Conservation (phyloP, 2,329 filamentous ascomycete species). For the Fusarium cyanostomum region DNA sequence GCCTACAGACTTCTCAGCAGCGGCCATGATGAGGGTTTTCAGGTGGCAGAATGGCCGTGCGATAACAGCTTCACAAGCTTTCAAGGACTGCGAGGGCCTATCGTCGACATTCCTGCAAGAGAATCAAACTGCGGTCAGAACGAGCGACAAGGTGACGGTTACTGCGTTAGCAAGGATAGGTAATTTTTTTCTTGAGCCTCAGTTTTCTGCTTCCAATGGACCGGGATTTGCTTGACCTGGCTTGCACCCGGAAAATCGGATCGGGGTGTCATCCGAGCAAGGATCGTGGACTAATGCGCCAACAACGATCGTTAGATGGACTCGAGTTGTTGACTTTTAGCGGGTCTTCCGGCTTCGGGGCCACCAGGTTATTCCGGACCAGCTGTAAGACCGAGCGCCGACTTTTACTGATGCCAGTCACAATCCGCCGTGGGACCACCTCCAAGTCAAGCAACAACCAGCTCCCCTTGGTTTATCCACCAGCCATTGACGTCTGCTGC, state of each 20-base stretch:
- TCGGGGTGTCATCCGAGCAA: constrained; percentile 24
- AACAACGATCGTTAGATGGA: constrained; percentile 17
- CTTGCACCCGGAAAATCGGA: constrained; percentile 24
- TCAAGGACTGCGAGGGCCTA: background rate
- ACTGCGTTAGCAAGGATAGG: background rate
- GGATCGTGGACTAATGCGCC: constrained; percentile 24
- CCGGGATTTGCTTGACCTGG: constrained; percentile 1
- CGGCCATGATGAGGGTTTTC: constrained; percentile 31
- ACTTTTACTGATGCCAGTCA: constrained; percentile 13
- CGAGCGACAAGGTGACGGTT: background rate
- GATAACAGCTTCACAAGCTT: constrained; percentile 1
- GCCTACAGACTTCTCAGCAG: constrained; percentile 26
- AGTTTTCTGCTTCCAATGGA: constrained; percentile 10
- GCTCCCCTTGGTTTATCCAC: background rate
- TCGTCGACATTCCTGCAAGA: constrained; percentile 10
- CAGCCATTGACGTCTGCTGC: constrained; percentile 21
- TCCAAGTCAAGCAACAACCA: background rate
- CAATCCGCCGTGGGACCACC: constrained; percentile 5
- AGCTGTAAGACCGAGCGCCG: constrained; percentile 34
- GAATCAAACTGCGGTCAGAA: background rate
- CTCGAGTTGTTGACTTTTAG: constrained; percentile 11
- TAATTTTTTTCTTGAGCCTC: constrained; percentile 19
- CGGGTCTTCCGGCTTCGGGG: constrained; percentile 1
- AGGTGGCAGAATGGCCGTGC: background rate
- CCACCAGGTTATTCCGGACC: constrained; percentile 23